Base-by-base conservation (phyloP, 2,329 filamentous ascomycete genomes). In the Ceratocystis papillata region DNA sequence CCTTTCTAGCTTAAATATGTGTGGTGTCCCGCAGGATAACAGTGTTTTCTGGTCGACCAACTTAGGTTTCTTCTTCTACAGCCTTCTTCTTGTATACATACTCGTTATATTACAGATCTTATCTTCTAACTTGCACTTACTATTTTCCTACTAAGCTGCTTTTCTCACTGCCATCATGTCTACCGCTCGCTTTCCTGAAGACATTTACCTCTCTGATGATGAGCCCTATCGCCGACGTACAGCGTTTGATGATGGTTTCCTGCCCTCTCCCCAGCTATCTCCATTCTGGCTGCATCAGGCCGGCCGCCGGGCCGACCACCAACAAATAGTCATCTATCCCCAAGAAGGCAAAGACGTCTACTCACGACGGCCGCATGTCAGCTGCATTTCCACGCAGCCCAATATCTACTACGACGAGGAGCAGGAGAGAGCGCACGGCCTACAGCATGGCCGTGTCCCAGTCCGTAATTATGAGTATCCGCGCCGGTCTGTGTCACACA, bases 321-420 rank as follows among this genome's bases (percentile, higher is more conserved):
- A 57, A 12, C 28, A 62, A 2, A n/a, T 53, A 30, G 28, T 61
- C 3, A 7, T 61, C 10, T 57, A 61, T 22, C 22, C 41, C 5
- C 64, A 46, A 6, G 37, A 61, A n/a, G 64, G 30, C 37, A 30
- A 46, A 6, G 30, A 65, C 6, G 4, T 50, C 28, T 62, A 65
- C 28, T 33, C 64, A 33, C 10, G 30, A 0, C 55, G 57, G 2
- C 55, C 55, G 20, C 25, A 7, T 1, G 25, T 33, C 44, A 45
- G 25, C 1, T 25, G 50, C 22, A 15, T 62, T 10, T 45, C 22
- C 17, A 28, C 44, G 15, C 44, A 61, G 25, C 28, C 41, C 7
- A 28, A 10, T 3, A n/a, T 15, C 20, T 30, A 61, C 30, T 61
- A 61, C 20, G 44, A 53, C 20, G 46, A n/a, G 12, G 59, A 63